A percentile compares a stretch with the other conserved stretches of the same genome.
These are phyloP conservation scores for Butyriboletus appendiculatus DNA, from an alignment of 1,284 basidiomycete species.

Conservation along the genomic window DNA sequence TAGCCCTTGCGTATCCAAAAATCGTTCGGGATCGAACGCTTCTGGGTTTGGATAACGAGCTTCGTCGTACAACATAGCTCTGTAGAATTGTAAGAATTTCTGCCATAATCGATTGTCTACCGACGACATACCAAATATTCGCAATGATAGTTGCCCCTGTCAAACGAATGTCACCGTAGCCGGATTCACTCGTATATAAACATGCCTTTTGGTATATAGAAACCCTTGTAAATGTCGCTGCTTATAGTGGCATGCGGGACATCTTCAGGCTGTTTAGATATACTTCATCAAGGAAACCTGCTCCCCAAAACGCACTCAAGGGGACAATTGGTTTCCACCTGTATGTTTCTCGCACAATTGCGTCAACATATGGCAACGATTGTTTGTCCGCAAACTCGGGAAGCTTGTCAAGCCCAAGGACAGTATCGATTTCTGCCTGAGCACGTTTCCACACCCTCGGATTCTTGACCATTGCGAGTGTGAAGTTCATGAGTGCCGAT, in stretches of 20 bases:
- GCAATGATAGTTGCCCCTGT: constrained; percentile 11
- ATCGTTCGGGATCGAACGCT: constrained; percentile 22
- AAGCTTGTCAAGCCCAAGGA: constrained; percentile 37
- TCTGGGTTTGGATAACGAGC: constrained; percentile 17
- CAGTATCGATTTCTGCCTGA: constrained; percentile 40
- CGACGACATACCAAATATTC: constrained; percentile 17
- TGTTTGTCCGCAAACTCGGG: constrained; percentile 40
- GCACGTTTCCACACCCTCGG: constrained; percentile 34
- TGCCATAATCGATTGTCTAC: too few relatives aligned
- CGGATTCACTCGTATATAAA: neutral
- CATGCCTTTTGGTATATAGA: constrained; percentile 19
- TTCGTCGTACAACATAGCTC: constrained; percentile 23
- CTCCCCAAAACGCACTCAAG: constrained; percentile 6
- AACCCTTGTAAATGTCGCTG: constrained; percentile 15
- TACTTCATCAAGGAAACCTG: too few relatives aligned
- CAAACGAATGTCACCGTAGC: neutral
- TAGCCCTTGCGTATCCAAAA: constrained; percentile 10
- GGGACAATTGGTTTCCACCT: constrained; percentile 24
- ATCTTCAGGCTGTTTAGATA: neutral
- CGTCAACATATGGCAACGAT: constrained; percentile 38
- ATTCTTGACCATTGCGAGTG: constrained; percentile 37
- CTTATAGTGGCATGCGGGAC: constrained; percentile 3
- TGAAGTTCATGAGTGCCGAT: constrained; percentile 21
- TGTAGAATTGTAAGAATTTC: neutral
- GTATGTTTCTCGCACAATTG: constrained; percentile 38